phyloP scores from a whole-genome alignment of 306 rosid genomes.

The Oxytropis ochrocephala region DNA sequence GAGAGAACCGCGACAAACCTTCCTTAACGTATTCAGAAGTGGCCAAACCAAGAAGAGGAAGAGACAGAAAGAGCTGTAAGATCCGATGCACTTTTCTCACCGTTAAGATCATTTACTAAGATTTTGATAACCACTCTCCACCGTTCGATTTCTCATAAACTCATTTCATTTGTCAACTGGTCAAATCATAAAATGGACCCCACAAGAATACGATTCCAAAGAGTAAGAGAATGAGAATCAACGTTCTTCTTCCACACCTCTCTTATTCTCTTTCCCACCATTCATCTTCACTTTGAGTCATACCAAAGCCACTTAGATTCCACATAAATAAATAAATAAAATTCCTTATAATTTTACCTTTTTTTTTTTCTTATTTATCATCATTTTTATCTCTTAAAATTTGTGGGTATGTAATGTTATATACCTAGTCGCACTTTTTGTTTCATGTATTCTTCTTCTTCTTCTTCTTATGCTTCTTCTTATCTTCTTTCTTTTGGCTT shows the following conservation, averaged over 20 bases:
- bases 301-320: constrained; percentile 52
- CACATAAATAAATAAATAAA: neutral
- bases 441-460: neutral
- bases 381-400: constrained; percentile 11
- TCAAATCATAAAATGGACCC: constrained; percentile 43
- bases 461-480: too few species aligned
- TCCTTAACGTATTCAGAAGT: constrained; percentile 22
- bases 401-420: constrained; percentile 24
- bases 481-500: neutral
- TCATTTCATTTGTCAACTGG: constrained; percentile 24
- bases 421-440: neutral
- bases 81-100: constrained; percentile 5
- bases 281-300: constrained; percentile 42
- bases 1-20: neutral
- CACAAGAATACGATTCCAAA: constrained; percentile 42
- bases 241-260: constrained; percentile 34
- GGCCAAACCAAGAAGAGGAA: neutral
- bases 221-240: constrained; percentile 34
- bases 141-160: constrained; percentile 28
- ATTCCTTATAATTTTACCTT: neutral
- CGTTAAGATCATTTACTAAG: constrained; percentile 19
- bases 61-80: neutral
- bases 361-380: neutral
- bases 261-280: constrained; percentile 26
- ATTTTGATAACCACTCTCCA: constrained; percentile 20